Base-by-base conservation (phyloP, 306 rosid species). In the Acacia melanoxylon region DNA sequence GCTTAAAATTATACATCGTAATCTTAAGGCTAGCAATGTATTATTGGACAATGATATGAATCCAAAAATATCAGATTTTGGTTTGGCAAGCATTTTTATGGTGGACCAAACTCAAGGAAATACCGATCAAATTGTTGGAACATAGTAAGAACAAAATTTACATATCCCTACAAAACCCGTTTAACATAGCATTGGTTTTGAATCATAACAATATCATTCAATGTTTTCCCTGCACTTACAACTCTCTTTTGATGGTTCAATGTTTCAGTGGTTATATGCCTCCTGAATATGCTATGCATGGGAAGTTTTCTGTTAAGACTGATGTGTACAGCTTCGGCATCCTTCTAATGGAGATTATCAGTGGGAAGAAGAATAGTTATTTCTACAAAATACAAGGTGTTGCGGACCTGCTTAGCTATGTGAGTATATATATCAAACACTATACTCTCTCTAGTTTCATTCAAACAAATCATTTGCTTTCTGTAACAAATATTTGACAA, bases 1-100 rank as follows among this genome's bases (percentile, higher is more conserved):
- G 5, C 83, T 90, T 42, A 82, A 61, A 80, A 89, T 89, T 15
- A 86, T 92, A 6, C 91, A 89, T 31, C 84, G 90, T 13, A 90
- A 90, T 82, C 84, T 92, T 8, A 92, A 92, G 82, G 81, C 86
- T 20, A 85, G 89, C 29, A 88, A 90, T 16, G 31, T 90, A 37
- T 80, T 92, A 19, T 65, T 90, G n/a, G 92, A 89, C 24, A 37
- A 10, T 2, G 58, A 86, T 6, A 73, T 89, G 90, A 83, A 87
- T 44, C 82, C 94, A 0, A 92, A 89, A 63, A 87, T 89, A 5
- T 79, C 89, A 44, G 90, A 90, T 59, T 90, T 92, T 85, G 92
- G 92, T 10, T 82, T 80, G 82, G 89, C 91, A 35, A 86, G 73
- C 71, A 82, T 89, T n/a, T 72, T 89, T 42, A 78, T 9, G 11